phyloP scores from a whole-genome alignment of 176 grass and related monocot genomes.

The Lolium rigidum region DNA sequence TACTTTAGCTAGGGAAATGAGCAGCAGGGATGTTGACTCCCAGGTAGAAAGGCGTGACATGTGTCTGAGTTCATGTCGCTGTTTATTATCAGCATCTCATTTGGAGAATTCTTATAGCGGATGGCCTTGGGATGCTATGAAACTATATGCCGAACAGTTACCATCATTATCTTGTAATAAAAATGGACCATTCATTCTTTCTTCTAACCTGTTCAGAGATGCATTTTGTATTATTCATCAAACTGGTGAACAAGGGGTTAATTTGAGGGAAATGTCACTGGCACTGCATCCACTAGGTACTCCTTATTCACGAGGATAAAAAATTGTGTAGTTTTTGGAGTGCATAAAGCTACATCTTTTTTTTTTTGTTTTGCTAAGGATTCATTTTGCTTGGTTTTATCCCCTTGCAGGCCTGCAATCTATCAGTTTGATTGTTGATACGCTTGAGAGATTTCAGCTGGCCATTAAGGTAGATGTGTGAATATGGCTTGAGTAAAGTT shows the following conservation, averaged over 20 bases:
- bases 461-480: constrained; percentile 66
- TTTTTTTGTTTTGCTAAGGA: neutral
- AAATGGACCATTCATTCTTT: constrained; percentile 47
- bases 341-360: neutral
- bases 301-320: constrained; percentile 21
- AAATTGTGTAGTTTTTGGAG: constrained; percentile 18
- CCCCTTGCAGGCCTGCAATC: constrained; percentile 13
- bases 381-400: constrained; percentile 24
- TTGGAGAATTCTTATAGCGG: constrained; percentile 55
- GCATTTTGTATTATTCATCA: constrained; percentile 68
- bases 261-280: constrained; percentile 62
- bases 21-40: constrained; percentile 39
- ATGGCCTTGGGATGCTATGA: constrained; percentile 79
- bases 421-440: constrained; percentile 57
- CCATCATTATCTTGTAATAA: constrained; percentile 40
- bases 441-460: constrained; percentile 63
- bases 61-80: constrained; percentile 42
- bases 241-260: constrained; percentile 80
- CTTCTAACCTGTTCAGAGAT: constrained; percentile 67
- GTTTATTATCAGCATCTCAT: constrained; percentile 47
- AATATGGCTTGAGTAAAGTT: neutral
- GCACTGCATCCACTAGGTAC: constrained; percentile 61
- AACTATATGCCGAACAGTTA: constrained; percentile 52
- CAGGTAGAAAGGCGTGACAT: constrained; percentile 31
- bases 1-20: constrained; percentile 44